Evolutionary conservation across 495 filamentous ascomycete species (phyloP).

Genomic region (Glonium stellatum): DNA sequence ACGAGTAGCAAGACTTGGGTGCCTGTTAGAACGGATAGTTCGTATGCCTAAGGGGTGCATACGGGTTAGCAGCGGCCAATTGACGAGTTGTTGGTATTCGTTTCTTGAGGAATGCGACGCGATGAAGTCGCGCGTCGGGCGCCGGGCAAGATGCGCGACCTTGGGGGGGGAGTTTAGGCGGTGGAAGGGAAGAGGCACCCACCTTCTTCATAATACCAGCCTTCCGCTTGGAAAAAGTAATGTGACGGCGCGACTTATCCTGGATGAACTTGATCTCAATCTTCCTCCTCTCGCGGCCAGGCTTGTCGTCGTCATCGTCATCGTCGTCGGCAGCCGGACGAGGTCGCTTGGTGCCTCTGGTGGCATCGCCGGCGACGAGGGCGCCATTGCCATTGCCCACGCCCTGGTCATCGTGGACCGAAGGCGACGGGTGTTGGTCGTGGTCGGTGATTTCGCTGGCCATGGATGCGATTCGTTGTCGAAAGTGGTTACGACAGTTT

Average conservation of each 20-base stretch:
- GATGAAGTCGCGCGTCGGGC: slow-evolving; percentile 10
- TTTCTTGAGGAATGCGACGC: slow-evolving; percentile 25
- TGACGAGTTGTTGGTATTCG: slow-evolving; percentile 5
- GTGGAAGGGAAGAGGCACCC: too few species aligned
- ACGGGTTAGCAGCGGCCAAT: slow-evolving; percentile 14
- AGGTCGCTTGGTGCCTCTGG: slow-evolving; percentile 81
- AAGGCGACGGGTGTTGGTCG: slow-evolving; percentile 39
- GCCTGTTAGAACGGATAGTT: slow-evolving; percentile 93
- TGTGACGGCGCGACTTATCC: slow-evolving; percentile 99
- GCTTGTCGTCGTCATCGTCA: slow-evolving; percentile 97
- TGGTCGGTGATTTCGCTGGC: slow-evolving; percentile 40
- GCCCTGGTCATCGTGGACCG: slow-evolving; percentile 49
- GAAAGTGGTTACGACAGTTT: slow-evolving; percentile 26
- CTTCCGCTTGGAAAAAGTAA: slow-evolving; percentile 99
- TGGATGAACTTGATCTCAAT: slow-evolving; percentile 99
- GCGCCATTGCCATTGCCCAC: slow-evolving; percentile 56
- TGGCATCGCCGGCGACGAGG: slow-evolving; percentile 48
- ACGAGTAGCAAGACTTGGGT: slow-evolving; percentile 97
- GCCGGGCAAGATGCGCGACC: slow-evolving; percentile 14
- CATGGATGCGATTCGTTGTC: slow-evolving; percentile 23
- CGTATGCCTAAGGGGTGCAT: slow-evolving; percentile 66
- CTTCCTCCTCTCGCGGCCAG: slow-evolving; percentile 95
- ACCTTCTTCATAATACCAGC: slow-evolving; percentile 99
- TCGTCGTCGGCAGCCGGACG: slow-evolving; percentile 85
- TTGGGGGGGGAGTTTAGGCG: too few species aligned